phyloP scores from a whole-genome alignment of 257 asterid genomes.

The Oldenlandia corymbosa region DNA sequence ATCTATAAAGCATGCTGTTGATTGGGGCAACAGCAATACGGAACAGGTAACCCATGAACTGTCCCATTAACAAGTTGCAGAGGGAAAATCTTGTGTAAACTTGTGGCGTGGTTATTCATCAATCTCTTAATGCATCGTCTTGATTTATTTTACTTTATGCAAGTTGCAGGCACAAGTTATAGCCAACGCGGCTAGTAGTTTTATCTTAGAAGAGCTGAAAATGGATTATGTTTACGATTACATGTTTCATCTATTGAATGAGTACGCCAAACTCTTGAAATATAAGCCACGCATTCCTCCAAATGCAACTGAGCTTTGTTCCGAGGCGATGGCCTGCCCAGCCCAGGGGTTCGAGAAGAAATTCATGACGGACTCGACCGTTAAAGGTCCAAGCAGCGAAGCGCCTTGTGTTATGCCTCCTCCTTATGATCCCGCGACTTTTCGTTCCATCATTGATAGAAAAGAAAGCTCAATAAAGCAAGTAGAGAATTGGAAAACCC shows the following conservation, averaged over 20 bases:
- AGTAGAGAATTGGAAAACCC: conserved; percentile 56
- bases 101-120: not conserved
- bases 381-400: conserved; percentile 32
- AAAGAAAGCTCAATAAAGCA: conserved; percentile 33
- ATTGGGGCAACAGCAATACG: conserved; percentile 68
- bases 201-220: conserved; percentile 44
- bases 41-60: conserved; percentile 34
- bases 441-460: conserved; percentile 30
- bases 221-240: conserved; percentile 74
- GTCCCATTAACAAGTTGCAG: not conserved
- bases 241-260: conserved; percentile 59
- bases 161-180: conserved; percentile 54
- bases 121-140: not conserved
- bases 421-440: conserved; percentile 47
- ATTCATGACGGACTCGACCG: conserved; percentile 59
- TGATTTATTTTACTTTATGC: not conserved
- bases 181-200: conserved; percentile 50
- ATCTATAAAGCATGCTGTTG: conserved; percentile 78
- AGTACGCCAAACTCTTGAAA: conserved; percentile 59
- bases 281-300: conserved; percentile 58
- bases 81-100: no score
- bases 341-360: conserved; percentile 42
- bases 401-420: conserved; percentile 61
- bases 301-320: conserved; percentile 56
- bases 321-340: conserved; percentile 61